Conservation (phyloP, 345 rosid genomes). For the Eucalyptus urophylla region DNA sequence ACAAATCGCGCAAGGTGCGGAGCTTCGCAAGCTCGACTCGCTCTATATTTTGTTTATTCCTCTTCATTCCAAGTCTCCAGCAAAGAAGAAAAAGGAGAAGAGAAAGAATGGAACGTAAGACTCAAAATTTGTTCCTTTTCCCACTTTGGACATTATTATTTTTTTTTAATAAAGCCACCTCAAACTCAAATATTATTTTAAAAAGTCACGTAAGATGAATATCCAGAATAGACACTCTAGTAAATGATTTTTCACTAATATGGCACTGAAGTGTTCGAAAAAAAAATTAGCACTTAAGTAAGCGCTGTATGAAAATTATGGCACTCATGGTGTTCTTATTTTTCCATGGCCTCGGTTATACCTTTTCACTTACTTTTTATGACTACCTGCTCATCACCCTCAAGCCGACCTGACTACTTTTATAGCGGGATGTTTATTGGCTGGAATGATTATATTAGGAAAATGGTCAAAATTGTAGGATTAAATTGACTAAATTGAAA, state of each 20-base stretch:
- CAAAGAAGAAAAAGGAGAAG: too few relatives aligned
- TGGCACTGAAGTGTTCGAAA: rapidly evolving
- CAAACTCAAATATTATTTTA: rapidly evolving
- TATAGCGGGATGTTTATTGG: rapidly evolving
- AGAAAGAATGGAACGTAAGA: too few relatives aligned
- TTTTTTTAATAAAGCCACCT: too few relatives aligned
- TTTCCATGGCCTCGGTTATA: rapidly evolving
- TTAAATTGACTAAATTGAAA: background rate
- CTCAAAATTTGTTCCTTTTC: too few relatives aligned
- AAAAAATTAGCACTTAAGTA: rapidly evolving
- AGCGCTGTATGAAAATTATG: rapidly evolving
- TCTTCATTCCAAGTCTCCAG: too few relatives aligned
- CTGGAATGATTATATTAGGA: rapidly evolving
- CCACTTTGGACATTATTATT: too few relatives aligned
- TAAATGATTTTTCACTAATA: too few relatives aligned
- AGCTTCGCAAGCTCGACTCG: too few relatives aligned
- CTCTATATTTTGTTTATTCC: too few relatives aligned
- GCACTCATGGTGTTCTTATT: rapidly evolving
- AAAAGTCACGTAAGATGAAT: rapidly evolving
- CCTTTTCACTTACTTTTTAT: background rate
- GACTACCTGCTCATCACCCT: rapidly evolving
- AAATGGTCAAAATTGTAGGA: rapidly evolving
- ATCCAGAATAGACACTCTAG: rapidly evolving
- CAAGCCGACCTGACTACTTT: background rate
- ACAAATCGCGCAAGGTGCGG: too few relatives aligned